Conservation (phyloP, 805 yeast genomes). For the Candida michaelii region DNA sequence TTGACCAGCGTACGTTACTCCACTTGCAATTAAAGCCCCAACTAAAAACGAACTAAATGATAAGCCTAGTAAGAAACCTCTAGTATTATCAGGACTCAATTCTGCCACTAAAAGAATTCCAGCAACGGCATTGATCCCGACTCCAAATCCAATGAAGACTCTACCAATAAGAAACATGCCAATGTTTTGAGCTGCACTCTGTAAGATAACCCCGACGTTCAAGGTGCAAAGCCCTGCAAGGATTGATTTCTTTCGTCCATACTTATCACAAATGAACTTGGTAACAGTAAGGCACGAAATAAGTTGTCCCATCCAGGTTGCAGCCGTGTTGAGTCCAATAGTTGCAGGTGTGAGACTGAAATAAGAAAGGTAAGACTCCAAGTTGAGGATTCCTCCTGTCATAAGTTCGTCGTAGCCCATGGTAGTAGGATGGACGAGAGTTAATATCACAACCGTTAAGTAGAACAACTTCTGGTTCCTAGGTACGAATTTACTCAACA, state of each 20-base stretch:
- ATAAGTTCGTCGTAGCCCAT: slow-evolving; percentile 14
- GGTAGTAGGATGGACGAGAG: slow-evolving; percentile 12
- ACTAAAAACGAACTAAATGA: slow-evolving; percentile 51
- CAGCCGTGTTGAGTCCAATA: slow-evolving; percentile 15
- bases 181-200: slow-evolving; percentile 35
- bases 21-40: slow-evolving; percentile 51
- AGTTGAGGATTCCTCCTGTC: slow-evolving; percentile 14
- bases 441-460: slow-evolving; percentile 3
- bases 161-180: slow-evolving; percentile 40
- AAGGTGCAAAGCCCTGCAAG: slow-evolving; percentile 24
- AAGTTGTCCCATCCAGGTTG: slow-evolving; percentile 15
- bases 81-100: slow-evolving; percentile 42
- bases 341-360: slow-evolving; percentile 11
- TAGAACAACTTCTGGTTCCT: slow-evolving; percentile 7
- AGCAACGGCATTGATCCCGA: slow-evolving; percentile 39
- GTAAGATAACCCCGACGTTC: slow-evolving; percentile 36
- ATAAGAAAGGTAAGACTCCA: slow-evolving; percentile 11
- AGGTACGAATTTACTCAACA: slow-evolving; percentile 10
- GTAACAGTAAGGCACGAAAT: slow-evolving; percentile 16
- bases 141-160: slow-evolving; percentile 42
- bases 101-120: slow-evolving; percentile 51
- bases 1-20: slow-evolving; percentile 26
- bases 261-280: slow-evolving; percentile 25
- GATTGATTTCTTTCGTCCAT: slow-evolving; percentile 37
- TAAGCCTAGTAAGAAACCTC: slow-evolving; percentile 39